phyloP scores from a whole-genome alignment of 2,329 filamentous ascomycete genomes.

The Ceratocystis smalleyi region DNA sequence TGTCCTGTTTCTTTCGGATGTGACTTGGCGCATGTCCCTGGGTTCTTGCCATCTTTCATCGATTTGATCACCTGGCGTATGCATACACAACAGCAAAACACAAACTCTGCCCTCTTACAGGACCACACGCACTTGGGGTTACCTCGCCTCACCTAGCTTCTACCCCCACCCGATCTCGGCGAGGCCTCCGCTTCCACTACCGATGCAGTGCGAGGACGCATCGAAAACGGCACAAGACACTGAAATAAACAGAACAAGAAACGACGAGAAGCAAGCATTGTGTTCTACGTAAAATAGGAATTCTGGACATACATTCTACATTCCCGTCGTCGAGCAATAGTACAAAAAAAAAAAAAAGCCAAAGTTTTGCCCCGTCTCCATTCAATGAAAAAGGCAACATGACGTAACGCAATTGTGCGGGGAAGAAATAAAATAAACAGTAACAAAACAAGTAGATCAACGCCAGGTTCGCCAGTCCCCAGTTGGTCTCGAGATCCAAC shows the following conservation, averaged over 20 bases:
- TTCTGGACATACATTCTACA: no score
- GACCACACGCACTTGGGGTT: neutral
- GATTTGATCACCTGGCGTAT: neutral
- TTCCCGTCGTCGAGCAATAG: no score
- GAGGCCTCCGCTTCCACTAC: neutral
- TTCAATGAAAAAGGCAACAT: neutral
- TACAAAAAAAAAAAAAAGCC: neutral
- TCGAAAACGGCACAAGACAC: no score
- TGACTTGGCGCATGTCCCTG: no score
- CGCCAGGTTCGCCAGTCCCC: neutral
- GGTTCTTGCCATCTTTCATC: no score
- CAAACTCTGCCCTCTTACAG: no score
- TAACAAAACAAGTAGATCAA: slow-evolving; percentile 3
- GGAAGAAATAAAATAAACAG: neutral
- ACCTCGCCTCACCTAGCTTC: no score
- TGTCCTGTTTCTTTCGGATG: no score
- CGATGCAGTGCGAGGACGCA: neutral
- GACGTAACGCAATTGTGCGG: neutral
- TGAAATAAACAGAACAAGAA: no score
- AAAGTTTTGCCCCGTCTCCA: neutral
- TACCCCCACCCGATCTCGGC: no score
- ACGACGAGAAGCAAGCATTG: no score
- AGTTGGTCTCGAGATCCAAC: slow-evolving; percentile 5
- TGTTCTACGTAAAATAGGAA: no score
- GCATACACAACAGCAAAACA: neutral